A percentile compares a stretch with the other conserved stretches of the same genome.
Evolutionary conservation across 169 alveolate species (phyloP).

Genomic region (Plasmodium gallinaceum): DNA sequence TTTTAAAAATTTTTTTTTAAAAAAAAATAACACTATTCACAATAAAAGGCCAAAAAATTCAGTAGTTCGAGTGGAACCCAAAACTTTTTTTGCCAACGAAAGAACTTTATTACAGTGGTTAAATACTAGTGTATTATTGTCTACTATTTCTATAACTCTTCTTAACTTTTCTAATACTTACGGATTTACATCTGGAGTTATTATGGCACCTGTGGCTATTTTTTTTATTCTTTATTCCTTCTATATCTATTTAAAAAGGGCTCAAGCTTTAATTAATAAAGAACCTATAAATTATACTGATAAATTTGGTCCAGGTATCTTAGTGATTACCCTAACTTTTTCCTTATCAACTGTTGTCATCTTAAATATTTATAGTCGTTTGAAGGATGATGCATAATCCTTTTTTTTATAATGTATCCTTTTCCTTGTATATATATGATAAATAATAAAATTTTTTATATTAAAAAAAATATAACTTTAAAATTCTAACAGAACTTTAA

Average conservation of each 20-base stretch:
- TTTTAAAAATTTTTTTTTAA: conserved; percentile 24
- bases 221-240: conserved; percentile 85
- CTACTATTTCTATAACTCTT: conserved; percentile 85
- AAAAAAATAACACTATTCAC: conserved; percentile 13
- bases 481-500: too few relatives aligned
- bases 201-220: conserved; percentile 87
- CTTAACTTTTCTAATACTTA: conserved; percentile 83
- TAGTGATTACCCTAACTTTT: conserved; percentile 75
- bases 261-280: conserved; percentile 83
- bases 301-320: conserved; percentile 81
- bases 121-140: conserved; percentile 85
- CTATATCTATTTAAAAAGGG: conserved; percentile 82
- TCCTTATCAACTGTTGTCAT: conserved; percentile 76
- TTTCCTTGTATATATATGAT: too few relatives aligned
- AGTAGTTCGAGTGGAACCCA: conserved; percentile 87
- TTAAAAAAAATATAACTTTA: too few relatives aligned
- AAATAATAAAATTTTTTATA: too few relatives aligned
- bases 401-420: too few relatives aligned
- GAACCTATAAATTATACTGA: conserved; percentile 87
- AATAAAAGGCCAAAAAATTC: conserved; percentile 62
- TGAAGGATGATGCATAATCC: conserved; percentile 1
- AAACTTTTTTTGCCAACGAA: conserved; percentile 88
- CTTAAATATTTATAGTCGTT: conserved; percentile 75
- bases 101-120: conserved; percentile 86
- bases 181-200: conserved; percentile 83